These are phyloP conservation scores for Fusarium phyllophilum DNA, from an alignment of 2,329 filamentous ascomycete species.

Conservation along the genomic window DNA sequence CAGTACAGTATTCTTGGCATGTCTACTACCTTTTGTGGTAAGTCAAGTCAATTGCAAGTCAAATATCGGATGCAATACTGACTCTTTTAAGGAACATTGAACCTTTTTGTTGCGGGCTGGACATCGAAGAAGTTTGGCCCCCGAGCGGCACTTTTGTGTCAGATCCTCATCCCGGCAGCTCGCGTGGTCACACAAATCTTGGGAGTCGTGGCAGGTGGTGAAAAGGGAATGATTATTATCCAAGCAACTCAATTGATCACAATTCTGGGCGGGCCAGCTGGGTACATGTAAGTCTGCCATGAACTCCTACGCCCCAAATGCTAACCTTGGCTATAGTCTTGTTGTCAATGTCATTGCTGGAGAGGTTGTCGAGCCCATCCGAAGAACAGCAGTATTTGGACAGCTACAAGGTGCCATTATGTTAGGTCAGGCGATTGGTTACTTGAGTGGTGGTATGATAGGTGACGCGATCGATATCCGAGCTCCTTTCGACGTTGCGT, in stretches of 20 bases:
- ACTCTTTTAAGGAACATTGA: constrained; percentile 27
- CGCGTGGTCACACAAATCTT: constrained; percentile 72
- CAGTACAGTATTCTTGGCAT: constrained; percentile 73
- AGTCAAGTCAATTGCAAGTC: background rate
- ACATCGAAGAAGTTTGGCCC: constrained; percentile 74
- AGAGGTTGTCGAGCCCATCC: constrained; percentile 68
- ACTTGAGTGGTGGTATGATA: constrained; percentile 70
- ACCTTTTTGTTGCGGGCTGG: constrained; percentile 73
- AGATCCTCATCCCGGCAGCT: constrained; percentile 72
- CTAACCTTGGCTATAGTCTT: constrained; percentile 51
- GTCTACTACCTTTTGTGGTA: constrained; percentile 73
- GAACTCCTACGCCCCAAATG: fast-evolving
- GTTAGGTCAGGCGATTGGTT: constrained; percentile 73
- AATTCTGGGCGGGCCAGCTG: constrained; percentile 73
- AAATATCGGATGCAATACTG: fast-evolving
- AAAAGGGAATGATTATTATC: constrained; percentile 72
- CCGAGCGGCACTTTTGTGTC: constrained; percentile 68
- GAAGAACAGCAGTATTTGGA: constrained; percentile 73
- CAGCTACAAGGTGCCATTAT: constrained; percentile 73
- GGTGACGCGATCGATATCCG: constrained; percentile 71
- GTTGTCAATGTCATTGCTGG: constrained; percentile 75
- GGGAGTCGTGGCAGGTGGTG: constrained; percentile 70
- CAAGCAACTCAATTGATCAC: constrained; percentile 75
- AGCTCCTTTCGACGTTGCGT: constrained; percentile 72
- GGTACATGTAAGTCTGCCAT: constrained; percentile 63